phyloP scores from a whole-genome alignment of 108 stramenopile genomes.

The Stephanodiscus triporus region DNA sequence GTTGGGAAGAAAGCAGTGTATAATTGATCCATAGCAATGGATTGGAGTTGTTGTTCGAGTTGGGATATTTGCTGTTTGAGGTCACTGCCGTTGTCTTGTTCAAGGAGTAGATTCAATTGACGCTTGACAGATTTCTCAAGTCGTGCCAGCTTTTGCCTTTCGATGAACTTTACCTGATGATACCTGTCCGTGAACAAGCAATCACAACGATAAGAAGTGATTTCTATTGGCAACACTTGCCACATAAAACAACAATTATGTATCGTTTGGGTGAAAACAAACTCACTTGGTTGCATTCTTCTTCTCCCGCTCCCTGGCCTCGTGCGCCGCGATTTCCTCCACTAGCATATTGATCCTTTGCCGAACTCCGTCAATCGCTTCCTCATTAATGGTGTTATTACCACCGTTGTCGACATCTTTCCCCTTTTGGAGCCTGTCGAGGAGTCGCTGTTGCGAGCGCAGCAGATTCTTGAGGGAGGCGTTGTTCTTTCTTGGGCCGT shows the following conservation, averaged over 20 bases:
- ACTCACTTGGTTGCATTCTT: conserved; percentile 55
- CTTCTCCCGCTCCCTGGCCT: conserved; percentile 63
- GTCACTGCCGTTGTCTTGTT: conserved; percentile 4
- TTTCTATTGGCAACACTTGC: neutral
- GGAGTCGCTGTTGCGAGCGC: conserved; percentile 65
- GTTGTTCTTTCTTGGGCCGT: conserved; percentile 43
- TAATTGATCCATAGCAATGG: conserved; percentile 74
- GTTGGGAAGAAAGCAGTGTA: conserved; percentile 81
- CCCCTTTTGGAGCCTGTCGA: conserved; percentile 48
- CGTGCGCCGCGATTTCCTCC: conserved; percentile 47
- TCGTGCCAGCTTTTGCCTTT: conserved; percentile 76
- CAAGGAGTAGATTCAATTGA: conserved; percentile 26
- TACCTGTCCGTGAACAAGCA: conserved; percentile 41
- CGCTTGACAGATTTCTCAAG: conserved; percentile 61
- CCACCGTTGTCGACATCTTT: conserved; percentile 19
- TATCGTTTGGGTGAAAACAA: neutral
- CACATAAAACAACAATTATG: neutral
- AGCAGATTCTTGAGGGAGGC: conserved; percentile 68
- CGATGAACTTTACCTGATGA: conserved; percentile 83
- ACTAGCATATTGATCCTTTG: conserved; percentile 54
- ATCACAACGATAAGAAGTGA: neutral
- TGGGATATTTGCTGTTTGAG: conserved; percentile 10
- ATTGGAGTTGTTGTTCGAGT: conserved; percentile 51
- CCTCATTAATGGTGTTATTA: conserved; percentile 7
- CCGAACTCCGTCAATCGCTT: conserved; percentile 20